These are phyloP conservation scores for Pichia terricola DNA, from an alignment of 1,139 yeast genomes.

Conservation along the genomic window DNA sequence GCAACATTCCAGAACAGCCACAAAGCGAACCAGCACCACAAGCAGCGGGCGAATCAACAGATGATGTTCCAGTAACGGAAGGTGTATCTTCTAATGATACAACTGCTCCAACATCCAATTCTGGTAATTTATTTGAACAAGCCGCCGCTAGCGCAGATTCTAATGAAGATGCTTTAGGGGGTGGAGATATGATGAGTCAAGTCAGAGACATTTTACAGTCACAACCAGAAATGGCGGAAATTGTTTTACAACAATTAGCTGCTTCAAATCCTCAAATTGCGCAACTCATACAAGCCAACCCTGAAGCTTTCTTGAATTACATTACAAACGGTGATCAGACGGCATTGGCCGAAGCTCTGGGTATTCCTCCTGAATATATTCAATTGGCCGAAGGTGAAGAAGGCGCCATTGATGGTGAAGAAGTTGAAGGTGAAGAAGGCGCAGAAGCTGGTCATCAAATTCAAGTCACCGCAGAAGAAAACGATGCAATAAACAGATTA, in stretches of 20 bases:
- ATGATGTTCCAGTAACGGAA: conserved; percentile 22
- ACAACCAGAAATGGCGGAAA: conserved; percentile 84
- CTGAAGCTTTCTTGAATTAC: conserved; percentile 74
- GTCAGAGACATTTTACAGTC: conserved; percentile 73
- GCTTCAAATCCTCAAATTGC: conserved; percentile 83
- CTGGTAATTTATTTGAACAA: conserved; percentile 53
- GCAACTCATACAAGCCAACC: conserved; percentile 70
- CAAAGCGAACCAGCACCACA: conserved; percentile 23
- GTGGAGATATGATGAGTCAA: conserved; percentile 44
- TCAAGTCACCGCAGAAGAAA: conserved; percentile 72
- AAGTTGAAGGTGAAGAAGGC: conserved; percentile 30
- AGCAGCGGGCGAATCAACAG: conserved; percentile 17
- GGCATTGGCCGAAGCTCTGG: conserved; percentile 24
- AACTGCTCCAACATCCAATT: conserved; percentile 20
- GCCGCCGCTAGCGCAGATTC: conserved; percentile 45
- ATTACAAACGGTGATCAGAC: conserved; percentile 48
- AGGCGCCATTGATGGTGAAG: conserved; percentile 28
- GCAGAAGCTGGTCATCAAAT: conserved; percentile 38
- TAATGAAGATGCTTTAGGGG: conserved; percentile 26
- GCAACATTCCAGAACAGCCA: conserved; percentile 27
- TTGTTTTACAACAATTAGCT: conserved; percentile 73
- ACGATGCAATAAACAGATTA: conserved; percentile 76
- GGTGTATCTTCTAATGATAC: conserved; percentile 21
- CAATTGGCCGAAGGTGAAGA: conserved; percentile 31
- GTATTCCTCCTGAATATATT: conserved; percentile 22